Base-by-base conservation (phyloP, 2,329 filamentous ascomycete species). In the Karstenula rhodostoma region DNA sequence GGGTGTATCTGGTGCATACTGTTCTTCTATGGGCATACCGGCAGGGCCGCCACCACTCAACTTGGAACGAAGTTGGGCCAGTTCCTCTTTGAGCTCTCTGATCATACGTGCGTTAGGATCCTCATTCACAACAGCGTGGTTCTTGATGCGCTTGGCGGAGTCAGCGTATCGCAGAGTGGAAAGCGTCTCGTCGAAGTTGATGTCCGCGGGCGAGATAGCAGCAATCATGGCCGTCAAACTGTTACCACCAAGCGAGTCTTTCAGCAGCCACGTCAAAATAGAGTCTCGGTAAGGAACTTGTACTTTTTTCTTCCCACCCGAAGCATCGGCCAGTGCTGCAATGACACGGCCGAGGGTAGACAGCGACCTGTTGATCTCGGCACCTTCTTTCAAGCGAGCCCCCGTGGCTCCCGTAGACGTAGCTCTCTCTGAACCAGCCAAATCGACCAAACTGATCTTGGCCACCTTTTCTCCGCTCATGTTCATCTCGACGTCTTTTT, bases 221-320 rank as follows among this genome's bases (percentile, higher is more conserved):
- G 95, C 96, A 84, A 99, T 99, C 96, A 99, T 99, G 61, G 95
- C 95, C 25, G 95, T 99, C 92, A 98, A 94, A 77, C 94, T 98
- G 84, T 99, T 99, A 73, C 95, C 95, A 75, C 95, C 95, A 6
- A 99, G 81, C 4, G 94, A 98, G 77, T 99, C 96, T 76, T 99
- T 99, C 67, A 99, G 80, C 47, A 99, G 82, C 95, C 95, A 99
- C 1, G 95, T 99, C 67, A 99, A 81, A 52, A 99, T 89, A 74
- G 93, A 97, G 82, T 99, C 96, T 86, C 95, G 91, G 77, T 99
- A 99, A 0, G 95, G 96, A 0, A 99, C 95, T 79, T 96, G 88
- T 13, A 84, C 87, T 56, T 88, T 96, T 81, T 93, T 94, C 77
- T 93, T 94, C 19, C 90, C 90, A 0, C 90, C 90, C 2, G 93